phyloP scores from a whole-genome alignment of 352 stramenopile species.

The Phytophthora sp. region DNA sequence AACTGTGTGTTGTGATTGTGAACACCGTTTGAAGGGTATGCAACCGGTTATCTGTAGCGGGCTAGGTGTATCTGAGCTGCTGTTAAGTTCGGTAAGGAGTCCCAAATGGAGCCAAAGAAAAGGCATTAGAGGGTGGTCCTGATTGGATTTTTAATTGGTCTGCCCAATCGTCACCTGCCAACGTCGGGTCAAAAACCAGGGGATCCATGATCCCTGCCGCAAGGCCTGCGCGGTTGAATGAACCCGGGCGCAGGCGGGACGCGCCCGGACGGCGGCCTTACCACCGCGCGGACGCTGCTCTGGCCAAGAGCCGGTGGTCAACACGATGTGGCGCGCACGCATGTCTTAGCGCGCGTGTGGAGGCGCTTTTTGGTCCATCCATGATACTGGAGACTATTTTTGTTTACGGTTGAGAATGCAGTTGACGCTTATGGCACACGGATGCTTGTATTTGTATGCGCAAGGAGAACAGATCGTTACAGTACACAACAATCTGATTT shows the following conservation, averaged over 20 bases:
- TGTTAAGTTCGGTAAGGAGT: slow-evolving; percentile 15
- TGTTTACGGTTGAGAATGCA: slow-evolving; percentile 4
- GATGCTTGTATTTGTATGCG: not conserved
- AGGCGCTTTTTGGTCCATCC: not conserved
- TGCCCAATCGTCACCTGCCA: slow-evolving; percentile 23
- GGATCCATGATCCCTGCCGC: slow-evolving; percentile 22
- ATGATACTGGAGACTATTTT: too few relatives aligned
- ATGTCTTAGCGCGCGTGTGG: not conserved
- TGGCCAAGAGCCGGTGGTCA: slow-evolving; percentile 8
- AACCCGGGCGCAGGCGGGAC: slow-evolving; percentile 19
- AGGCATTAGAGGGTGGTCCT: not conserved
- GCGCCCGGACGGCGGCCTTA: not conserved
- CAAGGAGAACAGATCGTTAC: too few relatives aligned
- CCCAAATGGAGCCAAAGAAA: slow-evolving; percentile 18
- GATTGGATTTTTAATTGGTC: slow-evolving; percentile 1
- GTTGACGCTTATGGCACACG: not conserved
- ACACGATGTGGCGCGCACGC: slow-evolving; percentile 17
- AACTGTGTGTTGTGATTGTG: not conserved
- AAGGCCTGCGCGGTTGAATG: slow-evolving; percentile 15
- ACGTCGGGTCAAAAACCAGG: not conserved
- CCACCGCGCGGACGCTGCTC: slow-evolving; percentile 2
- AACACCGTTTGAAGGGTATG: not conserved
- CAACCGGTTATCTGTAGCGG: slow-evolving; percentile 8
- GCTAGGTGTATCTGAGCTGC: slow-evolving; percentile 27
- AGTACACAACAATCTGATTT: slow-evolving; percentile 10